These are phyloP conservation scores for Russula sp. DNA, from an alignment of 768 basidiomycete species.

Conservation along the genomic window DNA sequence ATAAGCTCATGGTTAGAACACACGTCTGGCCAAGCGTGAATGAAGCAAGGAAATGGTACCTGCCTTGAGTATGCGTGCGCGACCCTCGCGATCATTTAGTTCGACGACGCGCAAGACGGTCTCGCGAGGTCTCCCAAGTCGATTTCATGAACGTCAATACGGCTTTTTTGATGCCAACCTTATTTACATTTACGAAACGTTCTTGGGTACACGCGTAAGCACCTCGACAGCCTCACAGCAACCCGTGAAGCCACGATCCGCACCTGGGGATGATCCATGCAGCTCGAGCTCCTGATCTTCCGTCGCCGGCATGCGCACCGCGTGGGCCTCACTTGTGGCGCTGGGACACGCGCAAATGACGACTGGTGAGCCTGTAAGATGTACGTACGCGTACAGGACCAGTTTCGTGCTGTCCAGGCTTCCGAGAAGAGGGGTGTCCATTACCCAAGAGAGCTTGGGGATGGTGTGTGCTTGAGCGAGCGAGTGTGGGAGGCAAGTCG, in stretches of 20 bases:
- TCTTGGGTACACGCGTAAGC: slow-evolving; percentile 82
- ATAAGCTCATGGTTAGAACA: too few species aligned
- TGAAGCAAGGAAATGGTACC: not conserved
- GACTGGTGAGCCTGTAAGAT: slow-evolving; percentile 63
- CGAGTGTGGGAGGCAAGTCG: slow-evolving; percentile 29
- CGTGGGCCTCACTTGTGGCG: slow-evolving; percentile 52
- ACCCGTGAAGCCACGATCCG: slow-evolving; percentile 50
- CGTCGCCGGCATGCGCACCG: slow-evolving; percentile 36
- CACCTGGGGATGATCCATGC: slow-evolving; percentile 38
- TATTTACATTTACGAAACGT: slow-evolving; percentile 96
- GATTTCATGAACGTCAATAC: slow-evolving; percentile 89
- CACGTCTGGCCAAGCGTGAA: too few species aligned
- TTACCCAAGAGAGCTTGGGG: slow-evolving; percentile 30
- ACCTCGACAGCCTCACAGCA: slow-evolving; percentile 89
- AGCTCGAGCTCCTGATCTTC: slow-evolving; percentile 31
- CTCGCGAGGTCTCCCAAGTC: slow-evolving; percentile 88
- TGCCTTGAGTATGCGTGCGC: slow-evolving; percentile 82
- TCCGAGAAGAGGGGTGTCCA: slow-evolving; percentile 26
- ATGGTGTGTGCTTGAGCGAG: slow-evolving; percentile 33
- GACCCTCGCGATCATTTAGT: slow-evolving; percentile 68
- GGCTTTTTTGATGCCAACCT: slow-evolving; percentile 87
- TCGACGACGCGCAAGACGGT: slow-evolving; percentile 87
- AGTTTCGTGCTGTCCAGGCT: slow-evolving; percentile 45
- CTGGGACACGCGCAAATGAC: slow-evolving; percentile 44
- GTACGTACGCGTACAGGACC: slow-evolving; percentile 82